Evolutionary conservation across 129 eudicot species (phyloP).

Genomic region (Flaveria robusta): DNA sequence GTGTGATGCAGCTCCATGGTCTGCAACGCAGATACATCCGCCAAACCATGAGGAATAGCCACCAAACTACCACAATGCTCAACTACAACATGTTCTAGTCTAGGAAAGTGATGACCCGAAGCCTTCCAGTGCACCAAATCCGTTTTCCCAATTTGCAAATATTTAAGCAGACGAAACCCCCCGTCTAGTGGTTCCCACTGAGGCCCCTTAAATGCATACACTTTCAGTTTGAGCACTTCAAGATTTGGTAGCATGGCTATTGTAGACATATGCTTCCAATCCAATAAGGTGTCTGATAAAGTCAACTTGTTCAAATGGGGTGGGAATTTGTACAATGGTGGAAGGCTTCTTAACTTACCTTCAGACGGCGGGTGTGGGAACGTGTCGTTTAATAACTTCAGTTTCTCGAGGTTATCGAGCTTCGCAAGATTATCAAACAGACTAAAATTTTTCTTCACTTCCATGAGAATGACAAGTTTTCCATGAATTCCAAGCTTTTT

Average conservation of each 20-base stretch:
- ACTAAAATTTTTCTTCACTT: slow-evolving; percentile 27
- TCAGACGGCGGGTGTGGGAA: slow-evolving; percentile 30
- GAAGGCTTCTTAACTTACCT: slow-evolving; percentile 25
- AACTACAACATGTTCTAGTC: slow-evolving; percentile 33
- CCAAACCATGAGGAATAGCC: slow-evolving; percentile 45
- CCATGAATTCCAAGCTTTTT: slow-evolving; percentile 55
- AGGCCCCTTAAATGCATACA: slow-evolving; percentile 44
- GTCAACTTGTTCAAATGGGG: slow-evolving; percentile 45
- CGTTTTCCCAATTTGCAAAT: slow-evolving; percentile 33
- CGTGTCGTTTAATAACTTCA: slow-evolving; percentile 40
- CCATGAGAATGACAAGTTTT: slow-evolving; percentile 40
- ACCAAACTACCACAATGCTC: slow-evolving; percentile 24
- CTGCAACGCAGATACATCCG: slow-evolving; percentile 40
- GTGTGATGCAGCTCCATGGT: slow-evolving; percentile 36
- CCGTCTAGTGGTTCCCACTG: slow-evolving; percentile 44
- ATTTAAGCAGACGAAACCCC: slow-evolving; percentile 42
- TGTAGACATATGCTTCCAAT: slow-evolving; percentile 46
- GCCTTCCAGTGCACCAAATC: slow-evolving; percentile 46
- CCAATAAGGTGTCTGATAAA: slow-evolving; percentile 31
- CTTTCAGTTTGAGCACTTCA: slow-evolving; percentile 50
- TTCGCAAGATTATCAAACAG: slow-evolving; percentile 41
- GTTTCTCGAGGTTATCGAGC: slow-evolving; percentile 43
- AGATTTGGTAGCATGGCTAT: slow-evolving; percentile 53
- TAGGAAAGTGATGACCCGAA: slow-evolving; percentile 39
- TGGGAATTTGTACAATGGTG: slow-evolving; percentile 39